Evolutionary conservation across 352 stramenopile genomes (phyloP).

Genomic region (Sclerospora graminicola): DNA sequence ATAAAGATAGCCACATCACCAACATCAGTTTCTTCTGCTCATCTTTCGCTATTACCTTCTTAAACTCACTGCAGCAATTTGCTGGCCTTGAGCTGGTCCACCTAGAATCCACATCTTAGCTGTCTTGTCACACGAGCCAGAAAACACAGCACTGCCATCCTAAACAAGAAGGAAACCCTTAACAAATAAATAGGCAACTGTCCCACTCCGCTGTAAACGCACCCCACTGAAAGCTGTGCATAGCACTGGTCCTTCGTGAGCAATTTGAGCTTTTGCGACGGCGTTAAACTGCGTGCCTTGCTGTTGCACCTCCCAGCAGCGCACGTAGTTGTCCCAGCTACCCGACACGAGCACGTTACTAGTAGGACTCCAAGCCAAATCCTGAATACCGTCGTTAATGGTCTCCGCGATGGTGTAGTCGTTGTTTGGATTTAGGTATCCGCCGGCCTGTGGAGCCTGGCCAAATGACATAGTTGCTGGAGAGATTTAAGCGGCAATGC

Average conservation of each 20-base stretch:
- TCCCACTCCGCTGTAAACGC: slow-evolving; percentile 3
- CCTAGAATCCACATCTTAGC: slow-evolving; percentile 92
- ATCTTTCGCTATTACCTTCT: neutral
- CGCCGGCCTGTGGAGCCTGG: slow-evolving; percentile 29
- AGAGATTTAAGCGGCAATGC: neutral
- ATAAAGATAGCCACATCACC: slow-evolving; percentile 20
- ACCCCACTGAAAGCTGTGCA: slow-evolving; percentile 86
- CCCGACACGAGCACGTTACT: slow-evolving; percentile 65
- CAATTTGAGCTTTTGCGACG: slow-evolving; percentile 75
- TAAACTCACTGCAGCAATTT: slow-evolving; percentile 59
- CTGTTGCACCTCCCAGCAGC: slow-evolving; percentile 79
- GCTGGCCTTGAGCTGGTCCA: slow-evolving; percentile 55
- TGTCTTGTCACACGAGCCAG: slow-evolving; percentile 89
- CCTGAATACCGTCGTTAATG: slow-evolving; percentile 65
- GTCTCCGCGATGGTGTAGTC: slow-evolving; percentile 63
- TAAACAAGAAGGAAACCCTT: slow-evolving; percentile 8
- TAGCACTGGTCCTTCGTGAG: slow-evolving; percentile 86
- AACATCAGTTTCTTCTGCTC: neutral
- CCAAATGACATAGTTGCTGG: slow-evolving; percentile 30
- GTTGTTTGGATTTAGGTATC: slow-evolving; percentile 64
- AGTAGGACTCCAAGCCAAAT: slow-evolving; percentile 66
- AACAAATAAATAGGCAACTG: neutral
- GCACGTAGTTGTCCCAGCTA: slow-evolving; percentile 79
- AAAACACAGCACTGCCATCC: slow-evolving; percentile 92
- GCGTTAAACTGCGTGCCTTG: slow-evolving; percentile 61